Evolutionary conservation across 495 filamentous ascomycete genomes (phyloP).

Genomic region (Talaromyces ruber): DNA sequence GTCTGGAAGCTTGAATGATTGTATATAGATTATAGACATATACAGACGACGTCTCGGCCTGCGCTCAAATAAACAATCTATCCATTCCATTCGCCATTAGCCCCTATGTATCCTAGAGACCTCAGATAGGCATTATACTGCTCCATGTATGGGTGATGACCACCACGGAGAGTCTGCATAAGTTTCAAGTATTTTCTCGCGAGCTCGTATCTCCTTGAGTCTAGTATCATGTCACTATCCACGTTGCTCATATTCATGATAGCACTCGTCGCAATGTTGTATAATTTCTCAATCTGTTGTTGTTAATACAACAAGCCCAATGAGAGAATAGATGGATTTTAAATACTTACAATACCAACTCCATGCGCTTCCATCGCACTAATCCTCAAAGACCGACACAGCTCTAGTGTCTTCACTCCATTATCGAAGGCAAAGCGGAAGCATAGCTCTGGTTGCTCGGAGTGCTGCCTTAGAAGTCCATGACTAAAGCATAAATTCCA

Average conservation of each 20-base stretch:
- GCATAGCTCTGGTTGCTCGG: constrained; percentile 48
- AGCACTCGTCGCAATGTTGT: constrained; percentile 32
- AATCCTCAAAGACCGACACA: constrained; percentile 51
- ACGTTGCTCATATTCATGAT: constrained; percentile 7
- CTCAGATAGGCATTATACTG: constrained; percentile 25
- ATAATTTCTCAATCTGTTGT: constrained; percentile 30
- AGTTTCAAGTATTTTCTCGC: constrained; percentile 27
- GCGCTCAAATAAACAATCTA: not conserved
- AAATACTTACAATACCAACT: constrained; percentile 54
- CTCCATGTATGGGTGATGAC: constrained; percentile 30
- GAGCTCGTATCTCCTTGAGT: constrained; percentile 6
- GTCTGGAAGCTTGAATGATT: not conserved
- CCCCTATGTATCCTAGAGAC: constrained; percentile 6
- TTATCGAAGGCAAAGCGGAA: constrained; percentile 66
- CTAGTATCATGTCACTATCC: constrained; percentile 12
- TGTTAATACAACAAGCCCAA: constrained; percentile 4
- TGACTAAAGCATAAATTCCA: constrained; percentile 61
- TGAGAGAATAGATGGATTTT: not conserved
- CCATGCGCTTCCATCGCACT: constrained; percentile 66
- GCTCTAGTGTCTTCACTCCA: constrained; percentile 54
- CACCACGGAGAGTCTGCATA: constrained; percentile 28
- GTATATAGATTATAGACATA: not conserved
- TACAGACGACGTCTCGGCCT: not conserved
- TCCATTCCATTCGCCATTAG: not conserved
- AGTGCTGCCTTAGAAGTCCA: constrained; percentile 40